Evolutionary conservation across 1,284 basidiomycete genomes (phyloP).

Genomic region (Phlebopus sp.): DNA sequence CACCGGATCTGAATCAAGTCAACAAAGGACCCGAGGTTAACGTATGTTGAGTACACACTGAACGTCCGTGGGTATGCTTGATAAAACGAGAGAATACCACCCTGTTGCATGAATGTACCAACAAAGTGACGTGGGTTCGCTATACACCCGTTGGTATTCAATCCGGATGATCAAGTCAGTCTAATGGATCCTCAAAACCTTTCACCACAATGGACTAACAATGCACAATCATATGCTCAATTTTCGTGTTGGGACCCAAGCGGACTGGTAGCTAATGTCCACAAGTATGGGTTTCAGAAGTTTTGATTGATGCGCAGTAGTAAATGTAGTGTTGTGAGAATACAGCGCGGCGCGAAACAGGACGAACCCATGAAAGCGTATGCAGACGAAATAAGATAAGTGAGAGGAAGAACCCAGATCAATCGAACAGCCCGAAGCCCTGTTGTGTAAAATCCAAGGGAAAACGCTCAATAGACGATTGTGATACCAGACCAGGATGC

Average conservation of each 20-base stretch:
- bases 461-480: not conserved
- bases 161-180: no score
- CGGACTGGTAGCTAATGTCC: slow-evolving; percentile 10
- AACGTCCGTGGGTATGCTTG: no score
- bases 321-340: slow-evolving; percentile 13
- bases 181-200: no score
- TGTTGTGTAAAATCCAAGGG: slow-evolving; percentile 22
- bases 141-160: no score
- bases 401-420: slow-evolving; percentile 30
- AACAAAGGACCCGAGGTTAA: no score
- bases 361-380: slow-evolving; percentile 7
- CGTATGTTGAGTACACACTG: no score
- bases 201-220: no score
- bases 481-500: slow-evolving; percentile 28
- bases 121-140: no score
- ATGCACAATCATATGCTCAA: no score
- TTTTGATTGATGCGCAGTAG: slow-evolving; percentile 25
- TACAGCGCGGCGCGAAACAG: slow-evolving; percentile 13
- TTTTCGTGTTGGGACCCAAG: no score
- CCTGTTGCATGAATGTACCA: no score
- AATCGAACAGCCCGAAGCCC: slow-evolving; percentile 86
- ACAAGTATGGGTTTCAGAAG: slow-evolving; percentile 1
- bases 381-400: slow-evolving; percentile 25
- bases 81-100: no score
- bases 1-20: slow-evolving; percentile 16